These are phyloP conservation scores for Zygoascus flipseniorum DNA, from an alignment of 805 yeast species.

Conservation along the genomic window DNA sequence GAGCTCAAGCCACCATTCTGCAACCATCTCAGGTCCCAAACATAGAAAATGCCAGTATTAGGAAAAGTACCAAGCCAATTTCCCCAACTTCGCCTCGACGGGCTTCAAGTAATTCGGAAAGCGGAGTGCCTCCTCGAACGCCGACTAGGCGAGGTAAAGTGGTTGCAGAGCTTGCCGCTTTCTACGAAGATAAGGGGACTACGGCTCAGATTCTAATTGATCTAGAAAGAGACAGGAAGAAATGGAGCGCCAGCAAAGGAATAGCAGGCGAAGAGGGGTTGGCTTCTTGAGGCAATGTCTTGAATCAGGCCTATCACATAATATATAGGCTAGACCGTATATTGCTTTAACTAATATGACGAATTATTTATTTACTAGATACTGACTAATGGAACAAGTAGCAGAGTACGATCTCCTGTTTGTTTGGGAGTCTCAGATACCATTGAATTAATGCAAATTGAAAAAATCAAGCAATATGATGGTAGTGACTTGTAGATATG, in stretches of 20 bases:
- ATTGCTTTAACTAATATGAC: too few relatives aligned
- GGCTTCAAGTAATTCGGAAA: background rate
- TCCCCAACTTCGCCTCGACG: background rate
- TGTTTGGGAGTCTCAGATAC: too few relatives aligned
- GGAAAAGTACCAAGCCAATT: background rate
- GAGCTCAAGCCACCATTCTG: background rate
- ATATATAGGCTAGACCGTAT: too few relatives aligned
- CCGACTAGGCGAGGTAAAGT: constrained; percentile 42
- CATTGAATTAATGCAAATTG: too few relatives aligned
- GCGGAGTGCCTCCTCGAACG: constrained; percentile 19
- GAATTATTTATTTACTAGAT: too few relatives aligned
- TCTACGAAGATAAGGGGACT: constrained; percentile 49
- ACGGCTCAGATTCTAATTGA: constrained; percentile 17
- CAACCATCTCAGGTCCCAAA: constrained; percentile 8
- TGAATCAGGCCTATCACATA: too few relatives aligned
- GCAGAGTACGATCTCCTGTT: too few relatives aligned
- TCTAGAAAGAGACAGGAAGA: constrained; percentile 9
- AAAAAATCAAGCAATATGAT: too few relatives aligned
- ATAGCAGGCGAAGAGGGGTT: background rate
- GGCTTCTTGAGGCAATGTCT: too few relatives aligned
- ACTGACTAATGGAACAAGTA: too few relatives aligned
- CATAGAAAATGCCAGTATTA: background rate
- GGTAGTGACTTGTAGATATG: too few relatives aligned
- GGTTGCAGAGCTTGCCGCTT: constrained; percentile 53
- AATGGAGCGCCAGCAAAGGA: background rate